Evolutionary conservation across 2,329 filamentous ascomycete genomes (phyloP).

Genomic region (Diplodia seriata): DNA sequence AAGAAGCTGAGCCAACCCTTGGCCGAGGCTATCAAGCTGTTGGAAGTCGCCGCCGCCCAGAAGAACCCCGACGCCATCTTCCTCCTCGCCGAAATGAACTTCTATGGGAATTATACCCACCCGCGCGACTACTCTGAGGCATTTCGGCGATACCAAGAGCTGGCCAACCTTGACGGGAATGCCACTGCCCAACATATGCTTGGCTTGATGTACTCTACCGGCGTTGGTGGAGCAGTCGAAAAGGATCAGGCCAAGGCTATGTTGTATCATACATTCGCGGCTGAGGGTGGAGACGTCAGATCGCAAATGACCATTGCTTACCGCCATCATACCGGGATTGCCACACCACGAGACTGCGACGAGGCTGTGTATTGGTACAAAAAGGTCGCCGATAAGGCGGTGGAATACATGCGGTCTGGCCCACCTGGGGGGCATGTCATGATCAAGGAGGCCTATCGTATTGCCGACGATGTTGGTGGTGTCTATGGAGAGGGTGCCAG

Average conservation of each 20-base stretch:
- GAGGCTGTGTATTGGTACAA: slow-evolving; percentile 88
- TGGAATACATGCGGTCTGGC: slow-evolving; percentile 84
- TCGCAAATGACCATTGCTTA: slow-evolving; percentile 95
- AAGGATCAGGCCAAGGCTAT: slow-evolving; percentile 89
- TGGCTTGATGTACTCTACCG: slow-evolving; percentile 93
- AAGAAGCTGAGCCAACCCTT: slow-evolving; percentile 60
- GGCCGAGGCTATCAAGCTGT: slow-evolving; percentile 63
- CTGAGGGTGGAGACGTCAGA: slow-evolving; percentile 78
- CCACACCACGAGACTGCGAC: slow-evolving; percentile 84
- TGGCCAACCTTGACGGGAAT: slow-evolving; percentile 81
- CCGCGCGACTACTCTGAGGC: slow-evolving; percentile 81
- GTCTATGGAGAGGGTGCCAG: slow-evolving; percentile 96
- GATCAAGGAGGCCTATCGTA: slow-evolving; percentile 78
- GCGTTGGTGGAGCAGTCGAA: slow-evolving; percentile 80
- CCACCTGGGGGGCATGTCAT: slow-evolving; percentile 86
- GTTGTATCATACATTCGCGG: slow-evolving; percentile 93
- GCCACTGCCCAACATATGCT: slow-evolving; percentile 95
- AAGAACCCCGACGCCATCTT: slow-evolving; percentile 83
- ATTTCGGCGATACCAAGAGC: slow-evolving; percentile 79
- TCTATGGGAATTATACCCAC: slow-evolving; percentile 91
- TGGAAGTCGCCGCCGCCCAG: slow-evolving; percentile 64
- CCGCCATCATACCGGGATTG: slow-evolving; percentile 83
- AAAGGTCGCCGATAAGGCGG: slow-evolving; percentile 89
- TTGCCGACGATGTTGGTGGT: slow-evolving; percentile 89
- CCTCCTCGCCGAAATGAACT: slow-evolving; percentile 91